These are phyloP conservation scores for Pleurotus salmoneostramineus DNA, from an alignment of 768 basidiomycete species.

Conservation along the genomic window DNA sequence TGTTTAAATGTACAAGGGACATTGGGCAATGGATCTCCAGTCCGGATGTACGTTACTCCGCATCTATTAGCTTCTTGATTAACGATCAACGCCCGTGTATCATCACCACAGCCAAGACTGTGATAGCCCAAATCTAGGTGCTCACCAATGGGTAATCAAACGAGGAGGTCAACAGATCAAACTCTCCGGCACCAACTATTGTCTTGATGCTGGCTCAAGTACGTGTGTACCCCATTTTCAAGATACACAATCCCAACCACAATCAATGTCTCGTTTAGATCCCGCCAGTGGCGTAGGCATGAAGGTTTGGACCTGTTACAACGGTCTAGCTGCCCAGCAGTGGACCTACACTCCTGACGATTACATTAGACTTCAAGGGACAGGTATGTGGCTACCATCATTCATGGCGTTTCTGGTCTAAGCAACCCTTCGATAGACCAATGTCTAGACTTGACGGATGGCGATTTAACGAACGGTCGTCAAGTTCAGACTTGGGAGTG, in stretches of 20 bases:
- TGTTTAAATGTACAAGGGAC: background rate
- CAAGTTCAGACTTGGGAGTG: slow-evolving; percentile 18
- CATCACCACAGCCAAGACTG: slow-evolving; percentile 25
- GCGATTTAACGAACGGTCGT: slow-evolving; percentile 14
- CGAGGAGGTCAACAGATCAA: slow-evolving; percentile 22
- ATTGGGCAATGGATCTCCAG: background rate
- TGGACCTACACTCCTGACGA: slow-evolving; percentile 15
- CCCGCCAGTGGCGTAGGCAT: slow-evolving; percentile 15
- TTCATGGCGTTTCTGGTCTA: background rate
- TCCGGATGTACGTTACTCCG: background rate
- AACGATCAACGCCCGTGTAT: background rate
- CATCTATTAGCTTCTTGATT: background rate
- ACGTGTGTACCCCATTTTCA: slow-evolving; percentile 6
- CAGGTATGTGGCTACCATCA: slow-evolving; percentile 3
- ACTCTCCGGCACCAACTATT: slow-evolving; percentile 27
- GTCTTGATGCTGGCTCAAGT: slow-evolving; percentile 30
- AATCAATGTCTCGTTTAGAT: slow-evolving; percentile 1
- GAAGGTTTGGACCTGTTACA: slow-evolving; percentile 21
- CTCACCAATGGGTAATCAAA: slow-evolving; percentile 26
- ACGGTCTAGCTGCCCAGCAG: slow-evolving; percentile 14
- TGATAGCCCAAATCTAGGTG: slow-evolving; percentile 18
- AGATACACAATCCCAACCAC: background rate
- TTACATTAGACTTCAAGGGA: slow-evolving; percentile 10
- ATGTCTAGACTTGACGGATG: slow-evolving; percentile 20
- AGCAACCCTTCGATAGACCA: slow-evolving; percentile 7